phyloP scores from a whole-genome alignment of 2,329 filamentous ascomycete genomes.

The Grosmannia clavigera region DNA sequence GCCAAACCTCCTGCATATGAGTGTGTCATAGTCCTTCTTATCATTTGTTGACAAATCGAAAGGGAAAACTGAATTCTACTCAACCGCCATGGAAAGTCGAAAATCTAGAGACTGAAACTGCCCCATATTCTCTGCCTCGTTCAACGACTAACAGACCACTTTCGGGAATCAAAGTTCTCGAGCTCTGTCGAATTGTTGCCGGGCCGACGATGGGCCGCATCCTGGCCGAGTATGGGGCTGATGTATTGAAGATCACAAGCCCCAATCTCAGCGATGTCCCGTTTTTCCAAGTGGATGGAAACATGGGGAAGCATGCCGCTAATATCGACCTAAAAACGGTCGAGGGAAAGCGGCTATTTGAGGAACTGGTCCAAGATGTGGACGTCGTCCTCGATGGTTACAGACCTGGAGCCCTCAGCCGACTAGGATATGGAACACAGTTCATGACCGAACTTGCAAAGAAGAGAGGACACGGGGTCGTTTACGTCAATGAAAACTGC shows the following conservation, averaged over 20 bases:
- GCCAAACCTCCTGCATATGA: not conserved
- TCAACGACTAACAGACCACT: constrained; percentile 18
- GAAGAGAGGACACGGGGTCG: constrained; percentile 27
- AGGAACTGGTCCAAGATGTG: constrained; percentile 27
- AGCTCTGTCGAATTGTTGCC: constrained; percentile 35
- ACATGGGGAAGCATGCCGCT: constrained; percentile 33
- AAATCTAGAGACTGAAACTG: constrained; percentile 29
- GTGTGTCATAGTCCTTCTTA: no score
- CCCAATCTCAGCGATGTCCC: constrained; percentile 29
- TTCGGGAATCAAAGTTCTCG: constrained; percentile 35
- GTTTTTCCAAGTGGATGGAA: constrained; percentile 27
- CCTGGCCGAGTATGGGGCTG: constrained; percentile 30
- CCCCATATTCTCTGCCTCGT: constrained; percentile 27
- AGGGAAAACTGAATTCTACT: constrained; percentile 15
- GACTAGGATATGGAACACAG: constrained; percentile 27
- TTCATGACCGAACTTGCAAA: constrained; percentile 26
- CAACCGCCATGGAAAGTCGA: constrained; percentile 38
- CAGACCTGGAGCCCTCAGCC: constrained; percentile 29
- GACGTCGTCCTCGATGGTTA: constrained; percentile 44
- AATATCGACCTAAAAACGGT: constrained; percentile 31
- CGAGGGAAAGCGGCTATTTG: constrained; percentile 41
- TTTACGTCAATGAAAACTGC: constrained; percentile 38
- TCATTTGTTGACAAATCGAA: no score
- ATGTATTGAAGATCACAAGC: constrained; percentile 32
- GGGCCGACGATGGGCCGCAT: constrained; percentile 30